Base-by-base conservation (phyloP, 768 basidiomycete species). In the Mycena rebaudengoi region DNA sequence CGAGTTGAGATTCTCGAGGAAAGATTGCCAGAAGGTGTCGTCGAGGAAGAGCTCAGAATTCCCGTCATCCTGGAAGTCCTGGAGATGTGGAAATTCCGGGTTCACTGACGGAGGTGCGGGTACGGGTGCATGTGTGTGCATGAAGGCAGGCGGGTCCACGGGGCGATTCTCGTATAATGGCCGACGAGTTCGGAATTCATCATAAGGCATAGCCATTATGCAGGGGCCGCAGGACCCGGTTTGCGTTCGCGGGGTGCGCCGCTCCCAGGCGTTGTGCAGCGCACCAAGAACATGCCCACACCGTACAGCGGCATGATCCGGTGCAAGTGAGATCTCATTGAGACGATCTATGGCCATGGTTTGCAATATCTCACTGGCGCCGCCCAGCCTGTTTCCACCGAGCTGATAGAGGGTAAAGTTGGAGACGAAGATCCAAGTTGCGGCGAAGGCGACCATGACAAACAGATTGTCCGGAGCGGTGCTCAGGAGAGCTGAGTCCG, bases 401-500 rank as follows among this genome's bases (percentile, higher is more conserved):
- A 76, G 70, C 59, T 83, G 78, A 25, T 75, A 61, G 25, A 81
- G 71, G 45, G 71, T 76, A 69, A 82, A 82, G 67, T 83, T 85
- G 40, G 77, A 75, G 12, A 80, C 71, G 50, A 84, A 75, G 49
- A 85, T 61, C 48, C 76, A 82, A 2, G 80, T 74, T 6, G 83
- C 79, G 40, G 83, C 79, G 52, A 83, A 81, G 0, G 76, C 71
- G 44, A 83, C 73, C 76, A 84, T 77, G 29, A 71, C 71, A 60
- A 79, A 83, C 26, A 83, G 51, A 39, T 69, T 71, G 68, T 83
- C 83, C 3, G 82, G 82, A 8, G 80, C 76, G 12, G 81, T 73
- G 62, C 76, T 74, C 58, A 84, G 70, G n/a, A 80, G 69, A 0
- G 65, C 66, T 20, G 73, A 58, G 48, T 83, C 79, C 26, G 70